These are phyloP conservation scores for Sarocladiaceae sp. DNA, from an alignment of 2,329 filamentous ascomycete species.

Conservation along the genomic window DNA sequence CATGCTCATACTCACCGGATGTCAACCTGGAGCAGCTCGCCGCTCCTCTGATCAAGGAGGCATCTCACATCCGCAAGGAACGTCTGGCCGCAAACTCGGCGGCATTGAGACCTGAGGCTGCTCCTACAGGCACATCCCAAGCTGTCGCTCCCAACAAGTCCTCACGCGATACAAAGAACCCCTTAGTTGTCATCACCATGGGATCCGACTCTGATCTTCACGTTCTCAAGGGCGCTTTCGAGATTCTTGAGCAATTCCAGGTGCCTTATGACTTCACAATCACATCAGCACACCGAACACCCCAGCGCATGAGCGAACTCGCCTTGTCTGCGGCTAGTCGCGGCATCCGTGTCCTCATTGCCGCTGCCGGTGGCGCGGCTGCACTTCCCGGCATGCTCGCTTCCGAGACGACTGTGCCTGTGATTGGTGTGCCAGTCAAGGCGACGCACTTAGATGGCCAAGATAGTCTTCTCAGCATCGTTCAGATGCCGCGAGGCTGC, in stretches of 20 bases:
- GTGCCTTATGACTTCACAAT: conserved; percentile 72
- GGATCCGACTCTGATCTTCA: conserved; percentile 75
- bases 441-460: conserved; percentile 68
- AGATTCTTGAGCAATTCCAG: conserved; percentile 63
- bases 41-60: conserved; percentile 64
- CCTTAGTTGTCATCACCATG: conserved; percentile 75
- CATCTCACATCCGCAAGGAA: conserved; percentile 55
- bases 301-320: conserved; percentile 64
- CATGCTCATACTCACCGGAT: conserved; percentile 65
- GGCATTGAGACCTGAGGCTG: conserved; percentile 28
- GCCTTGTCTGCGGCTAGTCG: conserved; percentile 58
- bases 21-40: conserved; percentile 57
- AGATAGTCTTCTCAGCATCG: conserved; percentile 68
- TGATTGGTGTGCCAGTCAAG: conserved; percentile 75
- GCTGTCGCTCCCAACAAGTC: conserved; percentile 11
- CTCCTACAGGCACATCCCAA: conserved; percentile 10
- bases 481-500: conserved; percentile 72
- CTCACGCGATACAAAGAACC: conserved; percentile 30
- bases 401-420: conserved; percentile 65
- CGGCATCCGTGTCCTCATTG: conserved; percentile 71
- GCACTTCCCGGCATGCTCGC: conserved; percentile 73
- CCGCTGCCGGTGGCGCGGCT: conserved; percentile 70
- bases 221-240: conserved; percentile 60
- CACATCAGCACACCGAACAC: conserved; percentile 76
- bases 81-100: conserved; percentile 39